Base-by-base conservation (phyloP, 2,329 filamentous ascomycete species). In the Alternaria ethzedia region DNA sequence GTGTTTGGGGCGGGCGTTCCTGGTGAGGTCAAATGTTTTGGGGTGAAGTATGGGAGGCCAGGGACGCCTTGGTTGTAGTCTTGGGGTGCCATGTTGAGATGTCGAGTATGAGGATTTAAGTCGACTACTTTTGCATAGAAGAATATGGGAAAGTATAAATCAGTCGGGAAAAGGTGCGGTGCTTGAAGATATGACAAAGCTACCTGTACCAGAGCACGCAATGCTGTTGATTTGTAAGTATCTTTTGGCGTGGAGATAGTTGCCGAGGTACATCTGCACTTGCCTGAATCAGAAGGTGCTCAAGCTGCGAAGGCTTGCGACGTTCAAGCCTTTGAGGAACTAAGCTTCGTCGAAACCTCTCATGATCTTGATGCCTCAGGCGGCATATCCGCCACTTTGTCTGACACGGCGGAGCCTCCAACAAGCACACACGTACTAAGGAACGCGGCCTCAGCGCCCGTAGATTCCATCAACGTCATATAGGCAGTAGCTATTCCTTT, bases 11-110 rank as follows among this genome's bases (percentile, higher is more conserved):
- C 32, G 5, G 71, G 70, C 2, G 71, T 82, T 15, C 83, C 83
- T 6, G 83, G 82, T 5, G 78, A 78, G 13, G 74, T 75, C 45
- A 76, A 57, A 66, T 85, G 83, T 11, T 78, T 69, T 10, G 83
- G 83, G 1, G 82, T 84, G 73, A 83, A 85, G 76, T 83, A 85
- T 11, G 82, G 73, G 43, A 80, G 59, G 54, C 65, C 67, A 15
- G 69, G 62, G 25, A 73, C 72, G 17, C 73, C 72, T 10, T 54
- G 46, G 57, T 78, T 78, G 54, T 76, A 67, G 25, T 75, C 72
- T 61, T 66, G 57, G 8, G 72, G 70, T 20, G 75, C 65, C 75
- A 78, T 77, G 32, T 28, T 60, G 57, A 3, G 20, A 13, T 54
- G 50, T 12, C 52, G 49, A 17, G 15, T 32, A 36, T 41, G 9